Conservation (phyloP, 176 grass and related monocot species). For the Aegilops bicornis region DNA sequence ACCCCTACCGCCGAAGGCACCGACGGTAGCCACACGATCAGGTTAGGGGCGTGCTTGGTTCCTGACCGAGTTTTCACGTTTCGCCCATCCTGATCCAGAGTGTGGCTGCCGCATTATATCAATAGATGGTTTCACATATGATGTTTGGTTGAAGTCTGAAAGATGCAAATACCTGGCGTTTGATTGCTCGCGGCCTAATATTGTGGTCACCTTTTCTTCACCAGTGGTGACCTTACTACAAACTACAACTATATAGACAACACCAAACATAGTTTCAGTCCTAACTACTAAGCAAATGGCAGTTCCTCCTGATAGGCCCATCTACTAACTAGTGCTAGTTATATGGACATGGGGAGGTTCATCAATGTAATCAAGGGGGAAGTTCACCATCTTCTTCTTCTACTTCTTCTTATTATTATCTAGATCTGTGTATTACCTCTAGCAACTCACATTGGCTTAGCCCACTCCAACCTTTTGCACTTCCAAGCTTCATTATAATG, state of each 20-base stretch:
- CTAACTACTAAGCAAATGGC: background rate
- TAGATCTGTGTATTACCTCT: no score
- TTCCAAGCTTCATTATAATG: background rate
- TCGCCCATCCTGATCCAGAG: background rate
- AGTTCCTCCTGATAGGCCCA: background rate
- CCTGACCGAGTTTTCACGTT: background rate
- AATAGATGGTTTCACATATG: background rate
- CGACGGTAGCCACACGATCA: no score
- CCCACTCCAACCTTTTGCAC: no score
- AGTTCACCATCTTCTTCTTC: no score
- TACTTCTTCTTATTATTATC: no score
- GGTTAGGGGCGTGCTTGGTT: background rate
- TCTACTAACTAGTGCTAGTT: background rate
- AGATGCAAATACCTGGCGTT: background rate
- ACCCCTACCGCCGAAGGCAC: no score
- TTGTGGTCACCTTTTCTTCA: background rate
- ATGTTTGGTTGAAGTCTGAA: background rate
- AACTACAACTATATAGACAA: background rate
- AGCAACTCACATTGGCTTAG: no score
- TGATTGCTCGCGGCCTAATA: background rate
- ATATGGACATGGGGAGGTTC: background rate
- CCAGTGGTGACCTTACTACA: background rate
- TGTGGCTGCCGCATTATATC: background rate
- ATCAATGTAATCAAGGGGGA: background rate
- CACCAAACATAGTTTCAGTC: background rate